Evolutionary conservation across 2,329 filamentous ascomycete species (phyloP).

Genomic region (Rhytidhysteron rufulum): DNA sequence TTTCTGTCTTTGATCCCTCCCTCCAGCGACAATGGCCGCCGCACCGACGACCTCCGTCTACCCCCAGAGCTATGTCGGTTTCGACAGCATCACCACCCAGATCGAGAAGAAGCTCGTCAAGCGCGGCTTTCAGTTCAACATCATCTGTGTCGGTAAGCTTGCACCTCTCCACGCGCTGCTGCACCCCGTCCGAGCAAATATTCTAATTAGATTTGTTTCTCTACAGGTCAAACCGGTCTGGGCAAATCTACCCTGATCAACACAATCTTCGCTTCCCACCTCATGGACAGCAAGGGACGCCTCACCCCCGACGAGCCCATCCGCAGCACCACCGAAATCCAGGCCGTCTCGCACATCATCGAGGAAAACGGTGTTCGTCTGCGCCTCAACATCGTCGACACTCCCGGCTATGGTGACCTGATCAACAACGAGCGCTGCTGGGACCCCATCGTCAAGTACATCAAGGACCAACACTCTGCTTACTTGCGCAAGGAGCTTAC

Average conservation of each 20-base stretch:
- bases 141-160: slow-evolving; percentile 94
- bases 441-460: slow-evolving; percentile 99
- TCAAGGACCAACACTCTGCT: slow-evolving; percentile 99
- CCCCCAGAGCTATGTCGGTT: slow-evolving; percentile 98
- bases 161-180: background rate
- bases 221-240: slow-evolving; percentile 93
- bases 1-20: slow-evolving; percentile 20
- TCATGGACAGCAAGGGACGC: slow-evolving; percentile 98
- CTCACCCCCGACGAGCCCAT: slow-evolving; percentile 88
- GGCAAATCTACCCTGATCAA: slow-evolving; percentile 99
- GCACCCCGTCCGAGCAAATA: slow-evolving; percentile 2
- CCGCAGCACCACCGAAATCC: slow-evolving; percentile 95
- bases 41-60: slow-evolving; percentile 67
- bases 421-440: slow-evolving; percentile 99
- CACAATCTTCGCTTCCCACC: slow-evolving; percentile 99
- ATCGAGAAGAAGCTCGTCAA: slow-evolving; percentile 99
- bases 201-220: background rate
- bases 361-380: slow-evolving; percentile 99
- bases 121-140: slow-evolving; percentile 99
- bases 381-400: slow-evolving; percentile 97
- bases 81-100: slow-evolving; percentile 99
- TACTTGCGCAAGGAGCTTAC: slow-evolving; percentile 99
- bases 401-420: slow-evolving; percentile 94
- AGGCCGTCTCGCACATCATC: slow-evolving; percentile 96
- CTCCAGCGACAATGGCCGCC: slow-evolving; percentile 57